Percentiles rank a stretch among this genome's conserved stretches.
Evolutionary conservation across 148 eudicot species (phyloP).

Genomic region (Pharnaceum exiguum): DNA sequence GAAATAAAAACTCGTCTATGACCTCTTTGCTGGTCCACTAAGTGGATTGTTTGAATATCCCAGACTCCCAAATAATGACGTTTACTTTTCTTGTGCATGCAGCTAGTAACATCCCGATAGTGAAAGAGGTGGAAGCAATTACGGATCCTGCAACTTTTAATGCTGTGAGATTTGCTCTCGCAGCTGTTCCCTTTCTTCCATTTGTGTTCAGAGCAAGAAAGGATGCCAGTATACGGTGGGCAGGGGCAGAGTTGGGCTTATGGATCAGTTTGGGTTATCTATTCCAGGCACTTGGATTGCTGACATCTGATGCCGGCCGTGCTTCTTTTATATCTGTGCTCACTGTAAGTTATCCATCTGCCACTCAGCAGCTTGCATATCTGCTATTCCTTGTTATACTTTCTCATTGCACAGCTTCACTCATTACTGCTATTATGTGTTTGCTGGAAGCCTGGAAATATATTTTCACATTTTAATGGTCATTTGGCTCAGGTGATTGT

Average conservation of each 20-base stretch:
- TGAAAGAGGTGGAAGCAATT: constrained; percentile 60
- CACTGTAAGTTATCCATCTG: constrained; percentile 40
- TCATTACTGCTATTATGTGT: too few species aligned
- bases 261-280: constrained; percentile 77
- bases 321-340: constrained; percentile 64
- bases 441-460: neutral
- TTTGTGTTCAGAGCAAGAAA: constrained; percentile 41
- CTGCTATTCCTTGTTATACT: neutral
- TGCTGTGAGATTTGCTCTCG: constrained; percentile 42
- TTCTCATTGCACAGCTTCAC: too few species aligned
- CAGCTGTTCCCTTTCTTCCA: constrained; percentile 67
- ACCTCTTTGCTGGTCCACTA: too few species aligned
- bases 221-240: constrained; percentile 39
- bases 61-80: too few species aligned
- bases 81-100: constrained; percentile 11
- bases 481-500: constrained; percentile 50
- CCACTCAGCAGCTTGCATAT: neutral
- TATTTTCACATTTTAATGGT: constrained; percentile 1
- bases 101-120: constrained; percentile 70
- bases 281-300: constrained; percentile 66
- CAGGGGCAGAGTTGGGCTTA: constrained; percentile 64
- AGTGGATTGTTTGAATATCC: too few species aligned
- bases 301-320: constrained; percentile 75
- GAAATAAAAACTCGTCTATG: too few species aligned
- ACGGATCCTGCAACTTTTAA: constrained; percentile 63